Base-by-base conservation (phyloP, 2,329 filamentous ascomycete genomes). In the Aspergillus neoniger region DNA sequence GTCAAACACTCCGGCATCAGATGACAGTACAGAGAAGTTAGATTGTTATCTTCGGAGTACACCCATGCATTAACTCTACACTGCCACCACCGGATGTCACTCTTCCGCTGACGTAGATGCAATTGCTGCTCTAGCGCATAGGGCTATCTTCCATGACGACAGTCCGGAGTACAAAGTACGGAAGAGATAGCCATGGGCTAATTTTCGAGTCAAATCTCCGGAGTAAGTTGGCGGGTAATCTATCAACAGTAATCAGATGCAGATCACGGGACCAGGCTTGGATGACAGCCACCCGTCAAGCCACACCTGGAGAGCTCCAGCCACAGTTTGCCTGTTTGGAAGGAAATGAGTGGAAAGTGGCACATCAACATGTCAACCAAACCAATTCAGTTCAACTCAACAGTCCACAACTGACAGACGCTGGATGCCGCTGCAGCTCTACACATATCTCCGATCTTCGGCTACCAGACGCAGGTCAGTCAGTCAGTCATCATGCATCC, bases 401-500 rank as follows among this genome's bases (percentile, higher is more conserved):
- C n/a, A 44, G 5, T 23, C 10, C 2, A 36, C 32, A 36, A 36
- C 15, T 6, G 23, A 25, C 25, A 19, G 28, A 54, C 23, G 38
- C 30, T 38, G 51, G 21, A 9, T 39, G 17, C 53, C n/a, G 21
- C 39, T 28, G 43, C 38, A 19, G 53, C 30, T 25, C 8, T 17
- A 55, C 50, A 23, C 17, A 21, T 21, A 23, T 44, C 5, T 44
- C 19, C 19, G 41, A 14, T 44, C 19, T 36, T 25, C 17, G 8
- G 17, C 38, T 25, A 12, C n/a, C 21, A 59, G 21, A 47, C 14
- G 23, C 21, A 32, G 32, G 19, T 10, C 47, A 58, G 28, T 30
- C 47, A 58, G 28, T 30, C 28, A 30, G 48, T 41, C 51, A 21
- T 47, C 28, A 51, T 32, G 41, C 38, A 54, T 54, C 32, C 21